A percentile compares a stretch with the other conserved stretches of the same genome.
These are phyloP conservation scores for Zalaria sp. DNA, from an alignment of 2,329 filamentous ascomycete genomes.

Conservation along the genomic window DNA sequence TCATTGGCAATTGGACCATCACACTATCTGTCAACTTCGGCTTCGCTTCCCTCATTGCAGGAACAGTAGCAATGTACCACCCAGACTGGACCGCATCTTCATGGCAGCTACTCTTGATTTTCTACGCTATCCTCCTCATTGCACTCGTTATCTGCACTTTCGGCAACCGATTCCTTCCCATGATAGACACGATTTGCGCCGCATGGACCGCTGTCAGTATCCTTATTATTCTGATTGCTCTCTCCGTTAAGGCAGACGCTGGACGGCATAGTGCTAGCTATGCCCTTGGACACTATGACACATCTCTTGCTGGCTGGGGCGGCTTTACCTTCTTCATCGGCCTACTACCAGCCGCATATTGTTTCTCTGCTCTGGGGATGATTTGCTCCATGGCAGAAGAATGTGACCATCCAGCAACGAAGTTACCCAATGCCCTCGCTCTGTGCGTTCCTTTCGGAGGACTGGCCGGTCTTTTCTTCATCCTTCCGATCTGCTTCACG, in stretches of 20 bases:
- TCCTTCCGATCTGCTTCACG: slow-evolving; percentile 39
- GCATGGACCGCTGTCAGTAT: slow-evolving; percentile 42
- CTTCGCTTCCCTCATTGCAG: slow-evolving; percentile 36
- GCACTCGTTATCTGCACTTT: slow-evolving; percentile 53
- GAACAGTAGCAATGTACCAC: slow-evolving; percentile 34
- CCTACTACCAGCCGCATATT: slow-evolving; percentile 32
- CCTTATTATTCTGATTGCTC: slow-evolving; percentile 40
- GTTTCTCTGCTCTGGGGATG: slow-evolving; percentile 42
- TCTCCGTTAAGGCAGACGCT: slow-evolving; percentile 39
- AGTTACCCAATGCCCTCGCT: slow-evolving; percentile 38
- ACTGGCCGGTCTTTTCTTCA: slow-evolving; percentile 40
- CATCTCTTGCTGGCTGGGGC: slow-evolving; percentile 41
- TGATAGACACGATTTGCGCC: slow-evolving; percentile 45
- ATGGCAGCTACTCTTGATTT: slow-evolving; percentile 60
- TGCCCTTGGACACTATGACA: slow-evolving; percentile 44
- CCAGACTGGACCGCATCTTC: slow-evolving; percentile 36
- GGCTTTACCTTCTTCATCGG: slow-evolving; percentile 50
- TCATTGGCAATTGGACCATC: slow-evolving; percentile 69
- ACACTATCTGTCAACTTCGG: slow-evolving; percentile 67
- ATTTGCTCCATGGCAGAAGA: slow-evolving; percentile 50
- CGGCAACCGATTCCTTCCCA: slow-evolving; percentile 52
- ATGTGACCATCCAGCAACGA: slow-evolving; percentile 36
- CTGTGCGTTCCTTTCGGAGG: slow-evolving; percentile 40
- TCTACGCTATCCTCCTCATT: slow-evolving; percentile 52
- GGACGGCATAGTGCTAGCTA: slow-evolving; percentile 37